A percentile compares a stretch with the other conserved stretches of the same genome.
Evolutionary conservation across 495 filamentous ascomycete genomes (phyloP).

Genomic region (Penicillium maclennaniae): DNA sequence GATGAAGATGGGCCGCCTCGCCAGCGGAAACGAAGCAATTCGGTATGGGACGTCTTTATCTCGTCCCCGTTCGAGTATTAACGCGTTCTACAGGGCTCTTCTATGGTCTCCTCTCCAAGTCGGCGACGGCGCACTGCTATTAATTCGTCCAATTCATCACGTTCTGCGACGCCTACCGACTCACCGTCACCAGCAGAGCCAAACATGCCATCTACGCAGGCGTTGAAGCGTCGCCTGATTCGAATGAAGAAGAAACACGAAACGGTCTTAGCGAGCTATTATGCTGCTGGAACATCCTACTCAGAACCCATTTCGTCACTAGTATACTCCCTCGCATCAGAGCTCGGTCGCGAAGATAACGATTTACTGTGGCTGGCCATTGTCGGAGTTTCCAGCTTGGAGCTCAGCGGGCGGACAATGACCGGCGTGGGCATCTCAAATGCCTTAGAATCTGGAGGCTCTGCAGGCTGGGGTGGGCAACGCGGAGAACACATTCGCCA

Average conservation of each 20-base stretch:
- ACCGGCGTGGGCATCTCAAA: conserved; percentile 74
- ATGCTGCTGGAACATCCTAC: conserved; percentile 81
- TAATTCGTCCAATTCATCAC: conserved; percentile 46
- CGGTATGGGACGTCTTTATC: conserved; percentile 52
- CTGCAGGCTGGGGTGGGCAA: conserved; percentile 75
- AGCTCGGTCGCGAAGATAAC: conserved; percentile 93
- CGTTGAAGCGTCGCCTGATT: conserved; percentile 67
- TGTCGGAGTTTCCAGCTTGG: conserved; percentile 85
- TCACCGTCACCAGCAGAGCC: conserved; percentile 55
- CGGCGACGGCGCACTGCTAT: conserved; percentile 34
- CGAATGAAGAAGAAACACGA: conserved; percentile 75
- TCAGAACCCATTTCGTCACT: conserved; percentile 92
- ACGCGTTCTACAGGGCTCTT: conserved; percentile 53
- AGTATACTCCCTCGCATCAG: conserved; percentile 89
- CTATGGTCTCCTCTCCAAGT: conserved; percentile 47
- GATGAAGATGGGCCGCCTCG: conserved; percentile 64
- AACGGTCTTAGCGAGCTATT: conserved; percentile 68
- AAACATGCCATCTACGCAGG: conserved; percentile 60
- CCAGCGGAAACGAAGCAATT: conserved; percentile 81
- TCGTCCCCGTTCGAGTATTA: conserved; percentile 7
- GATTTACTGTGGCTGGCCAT: conserved; percentile 93
- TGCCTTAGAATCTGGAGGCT: conserved; percentile 50
- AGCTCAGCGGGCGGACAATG: conserved; percentile 82
- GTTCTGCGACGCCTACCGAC: conserved; percentile 45
- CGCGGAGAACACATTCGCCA: conserved; percentile 80